phyloP scores from a whole-genome alignment of 305 asterid genomes.

The Fraxinus baroniana region DNA sequence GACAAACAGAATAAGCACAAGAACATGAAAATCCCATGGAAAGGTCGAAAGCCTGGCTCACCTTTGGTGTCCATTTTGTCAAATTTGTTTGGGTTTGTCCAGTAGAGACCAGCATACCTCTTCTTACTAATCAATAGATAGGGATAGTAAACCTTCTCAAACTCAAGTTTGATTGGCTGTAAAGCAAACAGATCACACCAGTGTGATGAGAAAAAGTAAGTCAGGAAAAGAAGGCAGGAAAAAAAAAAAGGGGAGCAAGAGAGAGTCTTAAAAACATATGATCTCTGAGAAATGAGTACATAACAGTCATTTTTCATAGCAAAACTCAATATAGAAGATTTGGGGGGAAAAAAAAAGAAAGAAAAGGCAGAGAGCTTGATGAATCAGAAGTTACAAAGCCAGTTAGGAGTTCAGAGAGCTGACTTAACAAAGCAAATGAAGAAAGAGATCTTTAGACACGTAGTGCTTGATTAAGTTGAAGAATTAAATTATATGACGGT shows the following conservation, averaged over 20 bases:
- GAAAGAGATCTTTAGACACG: neutral
- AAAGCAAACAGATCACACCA: constrained; percentile 26
- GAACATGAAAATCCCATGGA: constrained; percentile 11
- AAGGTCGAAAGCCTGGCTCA: constrained; percentile 31
- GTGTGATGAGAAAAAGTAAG: constrained; percentile 6
- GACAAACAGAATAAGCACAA: constrained; percentile 1
- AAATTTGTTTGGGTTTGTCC: constrained; percentile 91
- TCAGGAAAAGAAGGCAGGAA: neutral
- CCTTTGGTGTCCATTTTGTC: constrained; percentile 99
- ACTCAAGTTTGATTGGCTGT: constrained; percentile 93
- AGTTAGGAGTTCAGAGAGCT: neutral
- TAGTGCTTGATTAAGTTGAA: neutral
- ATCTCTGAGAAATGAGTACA: constrained; percentile 6
- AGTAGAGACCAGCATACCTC: constrained; percentile 97
- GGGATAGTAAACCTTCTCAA: constrained; percentile 94
- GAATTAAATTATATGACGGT: neutral
- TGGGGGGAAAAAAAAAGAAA: neutral
- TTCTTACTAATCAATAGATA: constrained; percentile 93
- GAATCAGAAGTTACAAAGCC: neutral
- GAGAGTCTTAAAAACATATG: neutral
- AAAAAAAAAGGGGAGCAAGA: neutral
- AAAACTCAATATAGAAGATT: constrained; percentile 13
- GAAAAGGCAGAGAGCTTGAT: constrained; percentile 5
- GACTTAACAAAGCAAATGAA: constrained; percentile 2
- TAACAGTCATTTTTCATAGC: constrained; percentile 7